phyloP scores from a whole-genome alignment of 2,329 filamentous ascomycete genomes.

The Trichoderma pleuroti region DNA sequence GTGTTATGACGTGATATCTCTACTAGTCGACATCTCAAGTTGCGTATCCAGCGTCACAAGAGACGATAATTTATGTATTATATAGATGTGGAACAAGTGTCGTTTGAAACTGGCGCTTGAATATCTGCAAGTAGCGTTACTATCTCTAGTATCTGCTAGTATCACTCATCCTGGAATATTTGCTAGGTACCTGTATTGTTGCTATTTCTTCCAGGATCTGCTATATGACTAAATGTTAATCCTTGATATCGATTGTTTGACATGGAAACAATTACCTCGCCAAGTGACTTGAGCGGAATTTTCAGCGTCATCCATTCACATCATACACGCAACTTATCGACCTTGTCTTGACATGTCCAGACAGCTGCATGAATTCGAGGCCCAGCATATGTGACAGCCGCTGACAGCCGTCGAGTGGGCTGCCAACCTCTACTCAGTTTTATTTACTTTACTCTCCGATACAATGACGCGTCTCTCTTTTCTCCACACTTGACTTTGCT shows the following conservation, averaged over 20 bases:
- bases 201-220: neutral
- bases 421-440: neutral
- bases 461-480: neutral
- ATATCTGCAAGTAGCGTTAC: neutral
- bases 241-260: fast-evolving
- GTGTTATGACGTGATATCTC: neutral
- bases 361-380: neutral
- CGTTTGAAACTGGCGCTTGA: neutral
- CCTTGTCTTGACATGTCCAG: neutral
- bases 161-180: neutral
- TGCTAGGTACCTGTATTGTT: neutral
- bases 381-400: neutral
- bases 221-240: neutral
- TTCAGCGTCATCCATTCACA: fast-evolving
- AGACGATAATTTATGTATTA: no score
- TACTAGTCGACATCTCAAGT: neutral
- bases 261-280: neutral
- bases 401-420: neutral
- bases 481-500: neutral
- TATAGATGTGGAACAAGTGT: neutral
- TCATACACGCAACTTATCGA: neutral
- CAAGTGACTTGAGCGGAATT: fast-evolving
- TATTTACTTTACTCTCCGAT: neutral
- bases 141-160: no score
- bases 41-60: no score